Base-by-base conservation (phyloP, 2,329 filamentous ascomycete genomes). In the Aureobasidium sp. region DNA sequence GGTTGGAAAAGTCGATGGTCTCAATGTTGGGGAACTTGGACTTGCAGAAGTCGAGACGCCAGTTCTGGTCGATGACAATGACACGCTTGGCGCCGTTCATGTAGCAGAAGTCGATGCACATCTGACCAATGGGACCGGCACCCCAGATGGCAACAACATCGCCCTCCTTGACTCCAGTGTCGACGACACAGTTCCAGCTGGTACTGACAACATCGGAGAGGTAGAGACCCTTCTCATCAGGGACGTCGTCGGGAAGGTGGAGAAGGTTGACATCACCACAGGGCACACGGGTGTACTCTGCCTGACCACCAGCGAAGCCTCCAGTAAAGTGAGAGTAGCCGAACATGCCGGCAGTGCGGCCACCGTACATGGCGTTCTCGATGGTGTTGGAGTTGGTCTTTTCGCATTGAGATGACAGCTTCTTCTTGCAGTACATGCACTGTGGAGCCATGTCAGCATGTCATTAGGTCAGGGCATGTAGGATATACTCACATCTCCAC, bases 141-240 rank as follows among this genome's bases (percentile, higher is more conserved):
- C 90, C 91, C 84, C 90, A 96, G 64, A 95, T 85, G 37, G 89
- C 90, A 1, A 96, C 90, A 1, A 85, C 78, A 67, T 95, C 90
- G 14, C 82, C 85, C 37, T 87, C 79, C 65, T 89, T 86, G n/a
- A 96, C 87, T 1, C 84, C 87, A 0, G 90, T 95, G 69, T 95
- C 90, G 45, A 91, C 86, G 40, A 95, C 90, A 57, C 83, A 85
- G 70, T 96, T 87, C 81, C 90, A 96, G 11, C 86, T 86, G 0
- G 91, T 96, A 19, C 80, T 79, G 2, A 96, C 74, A 0, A 95
- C 90, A 71, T 96, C 91, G 1, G 88, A 91, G 1, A 96, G 80
- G 73, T 85, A 96, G 0, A 96, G 79, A 11, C 77, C 89, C 76
- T 93, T 91, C 78, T 96, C 91, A 69, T 96, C 91, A 0, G 90